phyloP scores from a whole-genome alignment of 2,329 filamentous ascomycete species.

The Pseudogymnoascus destructans region DNA sequence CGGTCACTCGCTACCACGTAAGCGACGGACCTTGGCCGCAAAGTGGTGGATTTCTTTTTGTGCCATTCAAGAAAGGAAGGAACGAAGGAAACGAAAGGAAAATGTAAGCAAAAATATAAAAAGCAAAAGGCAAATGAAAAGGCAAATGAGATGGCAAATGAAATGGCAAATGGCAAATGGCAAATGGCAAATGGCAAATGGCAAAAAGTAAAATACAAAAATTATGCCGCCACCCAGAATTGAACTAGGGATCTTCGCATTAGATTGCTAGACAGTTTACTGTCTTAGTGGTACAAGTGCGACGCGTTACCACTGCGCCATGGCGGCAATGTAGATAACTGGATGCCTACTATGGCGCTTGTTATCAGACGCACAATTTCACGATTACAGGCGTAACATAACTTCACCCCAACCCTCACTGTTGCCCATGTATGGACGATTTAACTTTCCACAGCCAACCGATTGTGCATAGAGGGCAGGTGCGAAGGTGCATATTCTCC shows the following conservation, averaged over 20 bases:
- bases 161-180: not conserved
- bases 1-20: not conserved
- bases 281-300: slow-evolving; percentile 10
- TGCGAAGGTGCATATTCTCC: not conserved
- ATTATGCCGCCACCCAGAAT: slow-evolving; percentile 7
- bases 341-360: not conserved
- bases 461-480: not conserved
- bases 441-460: not conserved
- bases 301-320: slow-evolving; percentile 10
- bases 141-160: too few species aligned
- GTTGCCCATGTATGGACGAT: too few species aligned
- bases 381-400: not conserved
- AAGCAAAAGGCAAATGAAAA: not conserved
- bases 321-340: slow-evolving; percentile 2
- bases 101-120: not conserved
- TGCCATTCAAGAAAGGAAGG: not conserved
- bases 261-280: slow-evolving; percentile 8
- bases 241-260: slow-evolving; percentile 9
- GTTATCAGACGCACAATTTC: not conserved
- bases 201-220: too few species aligned
- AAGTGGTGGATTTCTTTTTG: not conserved
- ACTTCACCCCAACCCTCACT: not conserved
- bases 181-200: too few species aligned
- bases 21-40: not conserved
- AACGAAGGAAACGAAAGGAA: not conserved